phyloP scores from a whole-genome alignment of 306 rosid species.

The Dryas drummondii region DNA sequence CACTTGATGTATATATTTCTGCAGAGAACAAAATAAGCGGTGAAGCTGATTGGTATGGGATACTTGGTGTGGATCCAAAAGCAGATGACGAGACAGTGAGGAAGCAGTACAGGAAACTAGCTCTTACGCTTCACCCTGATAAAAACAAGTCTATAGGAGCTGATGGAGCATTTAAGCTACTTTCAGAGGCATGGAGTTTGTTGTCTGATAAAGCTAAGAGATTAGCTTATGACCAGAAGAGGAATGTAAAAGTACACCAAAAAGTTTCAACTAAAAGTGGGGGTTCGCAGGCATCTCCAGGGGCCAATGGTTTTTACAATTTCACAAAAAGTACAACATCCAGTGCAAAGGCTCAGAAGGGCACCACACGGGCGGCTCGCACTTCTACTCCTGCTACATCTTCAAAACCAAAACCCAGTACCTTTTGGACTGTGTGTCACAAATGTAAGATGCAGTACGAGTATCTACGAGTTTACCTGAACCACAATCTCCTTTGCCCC shows the following conservation, averaged over 20 bases:
- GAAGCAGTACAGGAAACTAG: conserved; percentile 79
- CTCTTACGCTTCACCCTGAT: conserved; percentile 92
- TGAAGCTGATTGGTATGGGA: conserved; percentile 87
- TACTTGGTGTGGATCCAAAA: conserved; percentile 62
- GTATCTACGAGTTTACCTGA: conserved; percentile 81
- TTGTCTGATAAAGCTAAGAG: conserved; percentile 67
- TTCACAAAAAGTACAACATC: conserved; percentile 53
- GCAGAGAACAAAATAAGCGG: conserved; percentile 68
- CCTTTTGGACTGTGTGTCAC: conserved; percentile 93
- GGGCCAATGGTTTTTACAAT: conserved; percentile 55
- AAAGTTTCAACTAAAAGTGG: conserved; percentile 42
- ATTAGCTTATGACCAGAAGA: conserved; percentile 56
- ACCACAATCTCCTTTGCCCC: conserved; percentile 89
- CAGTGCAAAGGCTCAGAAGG: conserved; percentile 50
- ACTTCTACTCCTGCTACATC: conserved; percentile 52
- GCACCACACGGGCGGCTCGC: conserved; percentile 39
- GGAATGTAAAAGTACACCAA: conserved; percentile 40
- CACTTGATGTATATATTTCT: conserved; percentile 71
- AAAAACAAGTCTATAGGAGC: conserved; percentile 89
- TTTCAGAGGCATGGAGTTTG: conserved; percentile 92
- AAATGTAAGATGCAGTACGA: conserved; percentile 95
- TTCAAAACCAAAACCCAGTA: conserved; percentile 51
- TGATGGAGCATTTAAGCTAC: conserved; percentile 84
- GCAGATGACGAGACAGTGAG: conserved; percentile 76
- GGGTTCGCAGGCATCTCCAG: conserved; percentile 46